Evolutionary conservation across 2,329 filamentous ascomycete genomes (phyloP).

Genomic region (Teratosphaeria nubilosa): DNA sequence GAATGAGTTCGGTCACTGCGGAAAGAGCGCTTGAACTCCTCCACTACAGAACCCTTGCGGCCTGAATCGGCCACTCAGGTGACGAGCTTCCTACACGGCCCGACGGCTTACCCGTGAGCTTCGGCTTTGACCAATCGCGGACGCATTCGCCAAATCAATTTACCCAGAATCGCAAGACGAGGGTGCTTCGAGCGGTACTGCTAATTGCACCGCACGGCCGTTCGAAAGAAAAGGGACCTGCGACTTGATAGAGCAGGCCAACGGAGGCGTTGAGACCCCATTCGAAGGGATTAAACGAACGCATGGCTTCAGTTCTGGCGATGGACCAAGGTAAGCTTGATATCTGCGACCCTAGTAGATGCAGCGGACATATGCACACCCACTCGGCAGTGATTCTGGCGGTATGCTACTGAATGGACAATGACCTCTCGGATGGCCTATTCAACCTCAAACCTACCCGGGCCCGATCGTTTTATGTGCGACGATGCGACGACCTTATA

Average conservation of each 20-base stretch:
- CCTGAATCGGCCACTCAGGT: not conserved
- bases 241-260: not conserved
- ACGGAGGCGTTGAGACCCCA: not conserved
- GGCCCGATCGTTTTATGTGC: not conserved
- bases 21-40: not conserved
- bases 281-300: constrained; percentile 3
- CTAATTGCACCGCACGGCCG: not conserved
- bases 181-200: not conserved
- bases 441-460: not conserved
- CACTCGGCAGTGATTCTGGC: not conserved
- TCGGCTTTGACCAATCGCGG: not conserved
- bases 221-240: not conserved
- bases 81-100: not conserved
- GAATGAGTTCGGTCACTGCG: not conserved
- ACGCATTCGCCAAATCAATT: not conserved
- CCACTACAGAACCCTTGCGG: not conserved
- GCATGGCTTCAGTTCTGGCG: constrained; percentile 14
- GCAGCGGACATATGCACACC: constrained; percentile 10
- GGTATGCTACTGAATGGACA: not conserved
- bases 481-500: not conserved
- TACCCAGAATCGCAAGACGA: not conserved
- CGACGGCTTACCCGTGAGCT: not conserved
- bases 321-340: constrained; percentile 25
- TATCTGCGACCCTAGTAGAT: constrained; percentile 12
- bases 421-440: not conserved